Evolutionary conservation across 2,329 filamentous ascomycete genomes (phyloP).

Genomic region (Sporothrix brasiliensis): DNA sequence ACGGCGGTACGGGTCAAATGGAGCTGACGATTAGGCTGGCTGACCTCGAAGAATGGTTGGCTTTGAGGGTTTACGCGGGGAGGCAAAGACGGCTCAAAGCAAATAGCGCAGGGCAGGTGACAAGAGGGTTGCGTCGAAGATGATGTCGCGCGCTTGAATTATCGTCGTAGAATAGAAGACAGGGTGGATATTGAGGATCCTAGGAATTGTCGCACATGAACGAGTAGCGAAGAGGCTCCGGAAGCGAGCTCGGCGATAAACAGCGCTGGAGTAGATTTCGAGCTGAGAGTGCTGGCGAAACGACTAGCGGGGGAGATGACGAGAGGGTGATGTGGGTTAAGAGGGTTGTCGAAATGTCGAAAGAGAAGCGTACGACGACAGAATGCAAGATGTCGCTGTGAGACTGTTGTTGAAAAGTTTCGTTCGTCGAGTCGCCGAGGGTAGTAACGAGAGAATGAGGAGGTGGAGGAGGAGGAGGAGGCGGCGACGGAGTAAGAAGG

Average conservation of each 20-base stretch:
- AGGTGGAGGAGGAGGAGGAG: neutral
- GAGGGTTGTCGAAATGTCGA: neutral
- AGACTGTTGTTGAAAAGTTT: neutral
- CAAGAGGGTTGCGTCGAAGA: neutral
- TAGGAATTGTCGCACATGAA: neutral
- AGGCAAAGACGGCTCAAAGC: neutral
- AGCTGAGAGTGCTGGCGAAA: constrained; percentile 15
- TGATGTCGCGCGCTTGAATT: neutral
- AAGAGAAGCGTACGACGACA: neutral
- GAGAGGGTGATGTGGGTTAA: neutral
- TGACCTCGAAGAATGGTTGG: neutral
- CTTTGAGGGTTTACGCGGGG: constrained; percentile 2
- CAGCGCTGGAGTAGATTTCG: constrained; percentile 4
- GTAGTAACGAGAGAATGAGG: neutral
- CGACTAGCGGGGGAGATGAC: neutral
- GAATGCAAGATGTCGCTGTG: neutral
- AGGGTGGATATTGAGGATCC: neutral
- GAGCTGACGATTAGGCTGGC: constrained; percentile 23
- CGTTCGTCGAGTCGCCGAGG: constrained; percentile 21
- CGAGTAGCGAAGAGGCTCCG: neutral
- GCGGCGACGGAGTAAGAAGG: constrained; percentile 17
- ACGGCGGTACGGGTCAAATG: constrained; percentile 1
- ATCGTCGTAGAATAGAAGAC: neutral
- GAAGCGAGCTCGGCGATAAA: constrained; percentile 21
- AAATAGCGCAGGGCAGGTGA: neutral